Base-by-base conservation (phyloP, 495 filamentous ascomycete species). In the Penicillium manginii region DNA sequence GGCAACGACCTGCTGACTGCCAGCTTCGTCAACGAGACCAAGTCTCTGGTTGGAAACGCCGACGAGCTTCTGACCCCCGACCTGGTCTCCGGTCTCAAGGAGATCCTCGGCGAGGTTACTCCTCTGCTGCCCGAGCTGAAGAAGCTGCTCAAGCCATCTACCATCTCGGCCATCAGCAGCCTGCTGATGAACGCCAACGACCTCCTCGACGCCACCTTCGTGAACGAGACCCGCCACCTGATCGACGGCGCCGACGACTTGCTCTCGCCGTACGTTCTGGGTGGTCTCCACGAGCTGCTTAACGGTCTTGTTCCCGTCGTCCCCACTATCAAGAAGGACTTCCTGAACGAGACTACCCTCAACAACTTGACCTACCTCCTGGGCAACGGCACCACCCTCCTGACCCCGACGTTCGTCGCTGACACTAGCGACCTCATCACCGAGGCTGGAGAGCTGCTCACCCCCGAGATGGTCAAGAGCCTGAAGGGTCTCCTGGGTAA, bases 241-340 rank as follows among this genome's bases (percentile, higher is more conserved):
- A 72, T 81, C 48, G 61, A 64, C 5, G 77, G 76, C 23, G 77
- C 78, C 15, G 69, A 76, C 57, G 67, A 73, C 21, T 69, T 81
- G 10, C 55, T 81, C 4, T 74, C 74, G 2, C 66, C 66, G 9
- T 60, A 59, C 55, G 59, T 69, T 17, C 35, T 69, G 10, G 53
- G 55, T 18, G 66, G 66, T 54, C 66, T 69, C 9, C 52, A 55
- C 33, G 70, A 75, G 2, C 64, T 80, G 4, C 65, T 70, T 31
- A 61, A 72, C 40, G 62, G 71, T 32, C 69, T 78, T n/a, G 50
- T 79, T 11, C 66, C 66, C 4, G 56, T 69, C 29, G 56, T 69
- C 18, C 66, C 66, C 17, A 47, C 57, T 33, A 63, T 69, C 45
- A 58, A 53, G n/a, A 45, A 62, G 26, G 66, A 65, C 12, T 58